Conservation (phyloP, 73 alveolate species). For the Tetrahymena borealis region DNA sequence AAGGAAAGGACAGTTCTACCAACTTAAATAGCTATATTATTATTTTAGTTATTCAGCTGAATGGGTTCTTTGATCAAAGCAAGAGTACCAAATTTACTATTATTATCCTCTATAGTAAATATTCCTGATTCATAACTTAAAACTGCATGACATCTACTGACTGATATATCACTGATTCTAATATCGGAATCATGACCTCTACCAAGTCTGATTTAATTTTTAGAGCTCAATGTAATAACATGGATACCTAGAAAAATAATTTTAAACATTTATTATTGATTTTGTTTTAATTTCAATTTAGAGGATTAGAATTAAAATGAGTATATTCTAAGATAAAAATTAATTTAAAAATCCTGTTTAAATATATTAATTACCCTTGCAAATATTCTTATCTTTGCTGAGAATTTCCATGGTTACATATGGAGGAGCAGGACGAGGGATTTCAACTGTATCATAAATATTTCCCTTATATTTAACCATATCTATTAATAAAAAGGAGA, state of each 20-base stretch:
- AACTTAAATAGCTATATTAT: conserved; percentile 23
- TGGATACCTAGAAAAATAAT: not conserved
- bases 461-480: conserved; percentile 19
- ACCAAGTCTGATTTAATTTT: conserved; percentile 40
- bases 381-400: conserved; percentile 29
- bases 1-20: conserved; percentile 40
- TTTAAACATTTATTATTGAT: no score
- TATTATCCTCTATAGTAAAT: conserved; percentile 36
- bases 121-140: conserved; percentile 13
- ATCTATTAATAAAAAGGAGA: not conserved
- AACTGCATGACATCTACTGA: conserved; percentile 47
- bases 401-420: conserved; percentile 41
- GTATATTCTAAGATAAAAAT: no score
- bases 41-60: not conserved
- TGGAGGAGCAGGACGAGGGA: conserved; percentile 46
- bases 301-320: no score
- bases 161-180: conserved; percentile 45
- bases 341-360: no score
- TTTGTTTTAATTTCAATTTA: no score
- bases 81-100: conserved; percentile 51
- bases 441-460: conserved; percentile 26
- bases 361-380: conserved; percentile 13
- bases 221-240: conserved; percentile 34
- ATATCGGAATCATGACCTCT: conserved; percentile 62
- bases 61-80: conserved; percentile 33